A percentile compares a stretch with the other conserved stretches of the same genome.
phyloP scores from a whole-genome alignment of 2,329 filamentous ascomycete genomes.

The Uncinocarpus reesii region DNA sequence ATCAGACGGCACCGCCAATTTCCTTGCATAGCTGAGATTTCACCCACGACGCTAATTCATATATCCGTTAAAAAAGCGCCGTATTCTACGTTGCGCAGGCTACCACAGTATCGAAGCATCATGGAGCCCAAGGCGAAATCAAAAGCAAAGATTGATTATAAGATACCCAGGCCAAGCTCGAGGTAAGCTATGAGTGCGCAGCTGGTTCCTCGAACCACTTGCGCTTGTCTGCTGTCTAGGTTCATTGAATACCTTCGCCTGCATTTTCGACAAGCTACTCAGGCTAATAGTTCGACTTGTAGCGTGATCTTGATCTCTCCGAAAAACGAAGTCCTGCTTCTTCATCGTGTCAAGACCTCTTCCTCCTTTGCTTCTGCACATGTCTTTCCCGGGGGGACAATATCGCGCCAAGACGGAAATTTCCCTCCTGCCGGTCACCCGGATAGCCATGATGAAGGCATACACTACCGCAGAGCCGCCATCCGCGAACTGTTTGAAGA shows the following conservation, averaged over 20 bases:
- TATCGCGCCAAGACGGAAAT: constrained; percentile 62
- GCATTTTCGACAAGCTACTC: background rate
- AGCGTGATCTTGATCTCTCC: constrained; percentile 81
- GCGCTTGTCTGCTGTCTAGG: too few species aligned
- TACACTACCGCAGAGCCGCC: constrained; percentile 68
- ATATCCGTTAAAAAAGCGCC: background rate
- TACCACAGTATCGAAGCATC: constrained; percentile 18
- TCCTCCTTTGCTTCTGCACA: constrained; percentile 82
- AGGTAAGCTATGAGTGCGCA: constrained; percentile 37
- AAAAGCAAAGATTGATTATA: constrained; percentile 13
- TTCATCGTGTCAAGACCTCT: constrained; percentile 75
- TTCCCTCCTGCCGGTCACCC: constrained; percentile 42
- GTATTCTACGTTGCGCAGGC: constrained; percentile 14
- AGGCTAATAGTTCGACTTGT: background rate
- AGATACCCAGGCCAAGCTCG: constrained; percentile 53
- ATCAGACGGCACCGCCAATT: background rate
- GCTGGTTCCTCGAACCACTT: background rate
- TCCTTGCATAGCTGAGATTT: background rate
- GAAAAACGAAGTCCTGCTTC: constrained; percentile 73
- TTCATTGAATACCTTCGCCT: background rate
- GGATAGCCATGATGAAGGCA: constrained; percentile 57
- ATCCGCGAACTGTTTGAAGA: constrained; percentile 93
- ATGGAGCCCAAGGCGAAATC: constrained; percentile 14
- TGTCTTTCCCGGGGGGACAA: constrained; percentile 86
- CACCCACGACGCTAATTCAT: background rate